phyloP scores from a whole-genome alignment of 345 rosid species.

The Arabidopsis arenosa region DNA sequence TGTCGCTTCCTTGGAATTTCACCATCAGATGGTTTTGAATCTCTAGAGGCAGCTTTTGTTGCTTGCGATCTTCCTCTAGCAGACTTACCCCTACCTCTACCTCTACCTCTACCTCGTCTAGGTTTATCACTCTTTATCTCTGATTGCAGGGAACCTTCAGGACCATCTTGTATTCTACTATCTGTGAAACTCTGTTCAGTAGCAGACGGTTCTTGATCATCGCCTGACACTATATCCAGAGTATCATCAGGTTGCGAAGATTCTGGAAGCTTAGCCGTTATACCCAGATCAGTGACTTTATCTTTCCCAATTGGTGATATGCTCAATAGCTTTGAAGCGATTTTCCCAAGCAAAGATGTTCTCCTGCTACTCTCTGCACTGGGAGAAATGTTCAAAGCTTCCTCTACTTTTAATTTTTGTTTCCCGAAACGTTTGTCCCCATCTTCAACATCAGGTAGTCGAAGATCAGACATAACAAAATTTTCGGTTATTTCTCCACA shows the following conservation, averaged over 20 bases:
- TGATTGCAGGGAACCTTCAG: slow-evolving; percentile 68
- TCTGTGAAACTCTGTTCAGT: slow-evolving; percentile 61
- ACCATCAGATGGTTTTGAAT: slow-evolving; percentile 58
- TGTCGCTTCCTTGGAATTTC: slow-evolving; percentile 60
- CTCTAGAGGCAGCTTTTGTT: slow-evolving; percentile 61
- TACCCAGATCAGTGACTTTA: slow-evolving; percentile 37
- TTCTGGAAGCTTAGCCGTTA: slow-evolving; percentile 34
- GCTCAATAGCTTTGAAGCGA: slow-evolving; percentile 64
- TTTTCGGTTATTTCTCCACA: slow-evolving; percentile 65
- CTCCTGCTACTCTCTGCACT: slow-evolving; percentile 43
- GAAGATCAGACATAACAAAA: slow-evolving; percentile 64
- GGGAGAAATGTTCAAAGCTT: slow-evolving; percentile 48
- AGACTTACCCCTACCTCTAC: slow-evolving; percentile 59
- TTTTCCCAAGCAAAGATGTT: slow-evolving; percentile 68
- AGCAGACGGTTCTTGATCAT: slow-evolving; percentile 52
- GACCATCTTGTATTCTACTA: slow-evolving; percentile 54
- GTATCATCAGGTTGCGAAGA: slow-evolving; percentile 31
- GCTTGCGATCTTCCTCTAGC: slow-evolving; percentile 57
- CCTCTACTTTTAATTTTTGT: slow-evolving; percentile 25
- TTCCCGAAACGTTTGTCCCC: slow-evolving; percentile 37
- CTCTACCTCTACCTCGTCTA: slow-evolving; percentile 45
- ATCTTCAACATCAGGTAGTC: slow-evolving; percentile 54
- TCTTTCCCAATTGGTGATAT: slow-evolving; percentile 61
- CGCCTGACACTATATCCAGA: slow-evolving; percentile 42
- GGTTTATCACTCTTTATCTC: slow-evolving; percentile 48